Evolutionary conservation across 2,329 filamentous ascomycete species (phyloP).

Genomic region (Passalora sequoiae): DNA sequence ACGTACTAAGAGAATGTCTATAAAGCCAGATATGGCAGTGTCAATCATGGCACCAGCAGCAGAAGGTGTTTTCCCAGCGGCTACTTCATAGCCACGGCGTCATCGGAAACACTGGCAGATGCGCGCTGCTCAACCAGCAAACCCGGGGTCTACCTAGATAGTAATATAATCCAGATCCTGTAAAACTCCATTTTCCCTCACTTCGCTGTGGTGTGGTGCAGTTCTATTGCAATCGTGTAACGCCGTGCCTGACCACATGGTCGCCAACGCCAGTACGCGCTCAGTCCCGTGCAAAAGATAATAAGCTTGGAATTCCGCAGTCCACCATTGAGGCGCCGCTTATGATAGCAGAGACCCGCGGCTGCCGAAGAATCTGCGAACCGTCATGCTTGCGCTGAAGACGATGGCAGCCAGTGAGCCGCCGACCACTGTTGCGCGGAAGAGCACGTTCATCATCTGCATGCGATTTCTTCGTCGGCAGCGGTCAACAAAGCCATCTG

Average conservation of each 20-base stretch:
- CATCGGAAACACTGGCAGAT: too few relatives aligned
- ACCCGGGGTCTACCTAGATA: too few relatives aligned
- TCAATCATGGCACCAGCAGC: too few relatives aligned
- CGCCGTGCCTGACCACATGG: conserved; percentile 5
- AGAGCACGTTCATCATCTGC: conserved; percentile 52
- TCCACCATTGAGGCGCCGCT: too few relatives aligned
- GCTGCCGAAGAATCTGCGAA: conserved; percentile 32
- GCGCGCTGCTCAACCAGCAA: too few relatives aligned
- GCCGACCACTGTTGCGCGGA: conserved; percentile 48
- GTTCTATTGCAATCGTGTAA: not conserved
- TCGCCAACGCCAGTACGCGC: conserved; percentile 8
- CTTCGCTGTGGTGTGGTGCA: not conserved
- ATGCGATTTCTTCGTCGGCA: conserved; percentile 50
- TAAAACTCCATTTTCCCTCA: not conserved
- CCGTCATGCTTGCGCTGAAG: conserved; percentile 34
- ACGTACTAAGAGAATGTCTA: too few relatives aligned
- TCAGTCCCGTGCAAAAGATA: too few relatives aligned
- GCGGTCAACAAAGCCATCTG: conserved; percentile 51
- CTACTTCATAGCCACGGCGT: too few relatives aligned
- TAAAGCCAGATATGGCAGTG: too few relatives aligned
- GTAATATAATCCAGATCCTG: not conserved
- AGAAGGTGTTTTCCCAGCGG: too few relatives aligned
- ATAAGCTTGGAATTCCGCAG: too few relatives aligned
- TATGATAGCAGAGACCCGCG: conserved; percentile 17
- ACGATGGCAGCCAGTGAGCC: conserved; percentile 43